Percentiles rank a stretch among this genome's conserved stretches.
These are phyloP conservation scores for Rhizopogon vulgaris DNA, from an alignment of 768 basidiomycete species.

Conservation along the genomic window DNA sequence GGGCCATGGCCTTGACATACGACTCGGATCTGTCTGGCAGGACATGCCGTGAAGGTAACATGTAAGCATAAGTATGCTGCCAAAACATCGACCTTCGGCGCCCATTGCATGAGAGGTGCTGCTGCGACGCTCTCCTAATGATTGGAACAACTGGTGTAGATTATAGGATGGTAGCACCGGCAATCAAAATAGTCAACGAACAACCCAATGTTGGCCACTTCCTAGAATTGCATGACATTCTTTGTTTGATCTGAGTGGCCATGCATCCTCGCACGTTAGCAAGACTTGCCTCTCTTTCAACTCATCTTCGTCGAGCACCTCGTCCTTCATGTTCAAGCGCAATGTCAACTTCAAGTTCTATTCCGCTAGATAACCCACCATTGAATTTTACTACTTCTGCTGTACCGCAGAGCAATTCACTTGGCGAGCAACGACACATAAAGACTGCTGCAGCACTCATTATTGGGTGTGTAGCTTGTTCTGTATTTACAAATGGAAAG, in stretches of 20 bases:
- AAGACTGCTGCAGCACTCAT: slow-evolving; percentile 68
- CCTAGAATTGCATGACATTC: no score
- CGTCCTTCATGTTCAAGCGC: not conserved
- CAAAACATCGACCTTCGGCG: no score
- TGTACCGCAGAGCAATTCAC: slow-evolving; percentile 51
- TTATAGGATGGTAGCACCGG: not conserved
- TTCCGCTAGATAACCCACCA: not conserved
- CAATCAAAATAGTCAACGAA: not conserved
- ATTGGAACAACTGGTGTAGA: no score
- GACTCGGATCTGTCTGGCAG: no score
- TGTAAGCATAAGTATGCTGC: no score
- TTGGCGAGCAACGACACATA: slow-evolving; percentile 68
- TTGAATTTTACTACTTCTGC: slow-evolving; percentile 45
- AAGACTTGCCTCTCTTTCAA: slow-evolving; percentile 9
- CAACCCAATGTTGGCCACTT: not conserved
- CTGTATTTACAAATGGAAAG: not conserved
- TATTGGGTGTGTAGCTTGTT: slow-evolving; percentile 50
- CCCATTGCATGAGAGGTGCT: no score
- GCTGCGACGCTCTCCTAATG: no score
- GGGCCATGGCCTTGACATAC: no score
- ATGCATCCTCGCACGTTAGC: slow-evolving; percentile 10
- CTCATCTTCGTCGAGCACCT: slow-evolving; percentile 6
- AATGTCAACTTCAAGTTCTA: slow-evolving; percentile 6
- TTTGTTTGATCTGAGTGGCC: not conserved
- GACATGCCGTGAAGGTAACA: no score